Base-by-base conservation (phyloP, 1,139 yeast species). In the Kurtzmaniella quercitrusa region DNA sequence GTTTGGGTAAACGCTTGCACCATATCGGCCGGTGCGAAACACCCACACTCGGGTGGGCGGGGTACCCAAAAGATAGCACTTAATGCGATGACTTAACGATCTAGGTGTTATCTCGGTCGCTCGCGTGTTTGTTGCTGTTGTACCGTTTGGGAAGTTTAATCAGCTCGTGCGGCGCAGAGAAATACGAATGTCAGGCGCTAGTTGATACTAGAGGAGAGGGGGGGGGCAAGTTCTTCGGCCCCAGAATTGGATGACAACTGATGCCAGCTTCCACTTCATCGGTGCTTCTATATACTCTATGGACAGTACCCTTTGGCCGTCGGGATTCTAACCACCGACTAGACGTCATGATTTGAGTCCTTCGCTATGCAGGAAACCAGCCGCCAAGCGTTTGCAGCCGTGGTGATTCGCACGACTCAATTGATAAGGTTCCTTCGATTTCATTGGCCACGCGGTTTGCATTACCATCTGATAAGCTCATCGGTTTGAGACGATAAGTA, bases 351-450 rank as follows among this genome's bases (percentile, higher is more conserved):
- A 21, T 8, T 8, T 8, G 23, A 21, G 23, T 8, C 4, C 23
- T 5, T 8, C 23, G 23, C 33, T 10, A 11, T 6, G 12, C 33
- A 27, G 18, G 36, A 31, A 14, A 14, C 18, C 11, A 31, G 36
- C 36, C 36, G 36, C 36, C 36, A 31, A 31, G 36, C 36, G 18
- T 31, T 31, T 31, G 36, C 36, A 31, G 36, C 36, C 36, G 36
- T 31, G 10, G 36, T 31, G 10, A n/a, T n/a, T 17, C 18, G 18
- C 36, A 31, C 36, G 36, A 31, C 36, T 31, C 18, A 15, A 9
- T 15, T 31, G 36, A 31, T 31, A 31, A 31, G 36, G 18, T 16
- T 31, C 11, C 18, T 9, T 14, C 36, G 18, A 14, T 31, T 31
- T 16, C 14, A 31, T 31, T 31, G 36, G 36, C 36, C 36, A 12